These are phyloP conservation scores for Cladosporium phlei DNA, from an alignment of 2,329 filamentous ascomycete species.

Conservation along the genomic window DNA sequence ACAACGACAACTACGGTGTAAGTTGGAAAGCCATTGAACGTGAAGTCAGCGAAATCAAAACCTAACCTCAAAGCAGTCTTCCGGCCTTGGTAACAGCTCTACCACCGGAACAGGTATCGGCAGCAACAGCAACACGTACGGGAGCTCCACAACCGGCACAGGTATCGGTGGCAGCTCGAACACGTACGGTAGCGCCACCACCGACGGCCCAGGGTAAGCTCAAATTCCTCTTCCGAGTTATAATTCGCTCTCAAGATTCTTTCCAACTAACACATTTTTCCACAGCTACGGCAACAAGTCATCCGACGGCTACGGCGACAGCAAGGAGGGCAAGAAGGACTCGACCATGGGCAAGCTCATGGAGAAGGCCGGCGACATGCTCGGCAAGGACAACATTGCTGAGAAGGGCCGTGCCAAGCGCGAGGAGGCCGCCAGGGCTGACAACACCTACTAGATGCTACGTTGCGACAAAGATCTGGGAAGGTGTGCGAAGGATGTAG, in stretches of 20 bases:
- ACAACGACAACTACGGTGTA: too few relatives aligned
- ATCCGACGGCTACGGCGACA: constrained; percentile 7
- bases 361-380: constrained; percentile 52
- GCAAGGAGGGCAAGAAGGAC: constrained; percentile 29
- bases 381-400: constrained; percentile 46
- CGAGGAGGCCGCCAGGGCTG: constrained; percentile 28
- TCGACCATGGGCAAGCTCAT: constrained; percentile 54
- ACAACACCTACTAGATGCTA: constrained; percentile 3
- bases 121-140: constrained; percentile 22
- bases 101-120: background rate
- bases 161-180: background rate
- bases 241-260: background rate
- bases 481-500: too few relatives aligned
- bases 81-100: constrained; percentile 1
- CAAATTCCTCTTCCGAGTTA: constrained; percentile 12
- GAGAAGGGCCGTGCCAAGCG: constrained; percentile 51
- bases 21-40: too few relatives aligned
- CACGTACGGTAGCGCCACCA: background rate
- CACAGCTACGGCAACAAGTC: constrained; percentile 7
- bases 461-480: too few relatives aligned
- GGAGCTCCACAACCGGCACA: constrained; percentile 23
- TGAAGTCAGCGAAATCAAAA: background rate
- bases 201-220: background rate
- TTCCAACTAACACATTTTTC: background rate
- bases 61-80: background rate